Evolutionary conservation across 1,139 yeast genomes (phyloP).

Genomic region (Kodamaea alishanica): DNA sequence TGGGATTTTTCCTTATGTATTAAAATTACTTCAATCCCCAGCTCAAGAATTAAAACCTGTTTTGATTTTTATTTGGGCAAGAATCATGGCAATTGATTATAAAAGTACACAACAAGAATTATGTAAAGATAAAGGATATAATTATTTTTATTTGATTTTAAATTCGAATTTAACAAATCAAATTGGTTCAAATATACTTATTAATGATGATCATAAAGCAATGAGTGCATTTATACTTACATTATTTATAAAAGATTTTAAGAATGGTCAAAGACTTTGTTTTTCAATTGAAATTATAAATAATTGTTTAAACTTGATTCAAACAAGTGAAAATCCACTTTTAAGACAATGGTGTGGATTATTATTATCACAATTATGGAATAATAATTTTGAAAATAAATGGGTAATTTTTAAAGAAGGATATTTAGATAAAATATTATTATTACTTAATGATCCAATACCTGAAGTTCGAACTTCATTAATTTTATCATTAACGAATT

Average conservation of each 20-base stretch:
- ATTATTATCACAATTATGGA: slow-evolving; percentile 74
- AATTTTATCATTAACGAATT: slow-evolving; percentile 68
- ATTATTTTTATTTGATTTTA: slow-evolving; percentile 78
- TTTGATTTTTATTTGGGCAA: slow-evolving; percentile 92
- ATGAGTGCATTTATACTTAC: slow-evolving; percentile 92
- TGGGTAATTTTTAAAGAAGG: slow-evolving; percentile 69
- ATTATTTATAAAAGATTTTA: slow-evolving; percentile 75
- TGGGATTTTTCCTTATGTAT: slow-evolving; percentile 93
- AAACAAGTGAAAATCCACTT: slow-evolving; percentile 75
- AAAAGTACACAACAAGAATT: slow-evolving; percentile 88
- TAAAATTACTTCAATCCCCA: slow-evolving; percentile 86
- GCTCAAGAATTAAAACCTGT: slow-evolving; percentile 95
- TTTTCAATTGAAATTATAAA: slow-evolving; percentile 69
- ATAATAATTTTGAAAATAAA: slow-evolving; percentile 70
- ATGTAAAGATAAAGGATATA: slow-evolving; percentile 86
- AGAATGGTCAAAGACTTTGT: slow-evolving; percentile 76
- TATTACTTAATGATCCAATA: slow-evolving; percentile 75
- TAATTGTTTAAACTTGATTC: slow-evolving; percentile 64
- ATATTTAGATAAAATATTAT: slow-evolving; percentile 52
- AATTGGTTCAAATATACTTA: slow-evolving; percentile 29
- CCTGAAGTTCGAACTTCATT: slow-evolving; percentile 94
- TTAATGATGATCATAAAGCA: slow-evolving; percentile 82
- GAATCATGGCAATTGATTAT: slow-evolving; percentile 94
- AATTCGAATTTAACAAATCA: slow-evolving; percentile 29
- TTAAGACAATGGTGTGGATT: slow-evolving; percentile 90